Conservation (phyloP, 2,329 filamentous ascomycete species). For the Stemphylium vesicarium region DNA sequence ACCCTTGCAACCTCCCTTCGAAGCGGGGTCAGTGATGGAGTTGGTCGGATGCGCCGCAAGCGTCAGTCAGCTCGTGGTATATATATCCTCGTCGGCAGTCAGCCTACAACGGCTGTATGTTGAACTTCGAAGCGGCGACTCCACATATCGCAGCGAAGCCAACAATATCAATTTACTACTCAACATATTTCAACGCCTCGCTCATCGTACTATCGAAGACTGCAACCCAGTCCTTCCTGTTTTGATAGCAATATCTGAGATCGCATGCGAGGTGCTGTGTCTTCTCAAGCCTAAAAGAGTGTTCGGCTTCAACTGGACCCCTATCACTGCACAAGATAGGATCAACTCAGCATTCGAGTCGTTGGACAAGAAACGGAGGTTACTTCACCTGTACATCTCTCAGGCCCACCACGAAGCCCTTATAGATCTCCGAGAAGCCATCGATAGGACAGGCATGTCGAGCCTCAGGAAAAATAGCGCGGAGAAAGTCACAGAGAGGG, state of each 20-base stretch:
- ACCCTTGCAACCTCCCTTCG: not conserved
- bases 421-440: too few relatives aligned
- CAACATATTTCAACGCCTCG: not conserved
- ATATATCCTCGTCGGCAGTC: not conserved
- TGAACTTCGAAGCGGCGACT: not conserved
- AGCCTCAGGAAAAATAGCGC: too few relatives aligned
- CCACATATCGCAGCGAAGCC: not conserved
- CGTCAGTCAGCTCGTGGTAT: conserved; percentile 2
- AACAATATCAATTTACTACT: not conserved
- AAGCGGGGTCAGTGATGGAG: not conserved
- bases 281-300: not conserved
- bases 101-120: not conserved
- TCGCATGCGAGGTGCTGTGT: not conserved
- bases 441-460: too few relatives aligned
- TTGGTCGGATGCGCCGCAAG: not conserved
- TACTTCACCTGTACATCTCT: not conserved
- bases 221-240: not conserved
- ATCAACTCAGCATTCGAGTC: not conserved
- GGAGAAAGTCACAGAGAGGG: too few relatives aligned
- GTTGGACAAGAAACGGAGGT: not conserved
- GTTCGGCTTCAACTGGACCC: conserved; percentile 2
- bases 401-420: too few relatives aligned
- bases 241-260: conserved; percentile 1
- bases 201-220: not conserved
- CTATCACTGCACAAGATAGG: not conserved